Conservation (phyloP, 2,329 filamentous ascomycete genomes). For the Cladosporium velox region DNA sequence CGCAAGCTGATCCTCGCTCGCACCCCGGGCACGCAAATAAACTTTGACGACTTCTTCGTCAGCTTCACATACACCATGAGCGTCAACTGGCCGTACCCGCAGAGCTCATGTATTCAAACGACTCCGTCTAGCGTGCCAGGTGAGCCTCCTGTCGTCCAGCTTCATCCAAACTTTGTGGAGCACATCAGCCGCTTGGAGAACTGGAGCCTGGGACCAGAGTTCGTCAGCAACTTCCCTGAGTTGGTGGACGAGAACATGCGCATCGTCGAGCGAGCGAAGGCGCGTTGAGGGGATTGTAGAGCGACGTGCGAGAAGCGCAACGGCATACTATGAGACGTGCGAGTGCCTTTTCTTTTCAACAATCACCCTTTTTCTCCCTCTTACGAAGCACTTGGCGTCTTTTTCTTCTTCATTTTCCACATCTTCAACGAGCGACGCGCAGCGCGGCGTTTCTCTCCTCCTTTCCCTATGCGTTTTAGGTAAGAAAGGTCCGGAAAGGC, state of each 20-base stretch:
- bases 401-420: too few relatives aligned
- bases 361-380: too few relatives aligned
- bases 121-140: slow-evolving; percentile 34
- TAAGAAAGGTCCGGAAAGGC: too few relatives aligned
- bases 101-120: slow-evolving; percentile 64
- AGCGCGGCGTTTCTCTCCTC: too few relatives aligned
- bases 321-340: background rate
- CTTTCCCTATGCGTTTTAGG: too few relatives aligned
- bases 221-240: slow-evolving; percentile 34
- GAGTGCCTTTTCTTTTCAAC: too few relatives aligned
- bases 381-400: too few relatives aligned
- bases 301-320: background rate
- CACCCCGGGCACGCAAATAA: slow-evolving; percentile 39
- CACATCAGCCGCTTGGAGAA: slow-evolving; percentile 75
- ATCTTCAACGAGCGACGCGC: too few relatives aligned
- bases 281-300: background rate
- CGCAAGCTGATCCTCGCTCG: slow-evolving; percentile 58
- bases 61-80: slow-evolving; percentile 75
- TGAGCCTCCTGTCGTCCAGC: slow-evolving; percentile 63
- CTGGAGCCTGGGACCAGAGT: slow-evolving; percentile 71
- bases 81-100: slow-evolving; percentile 83
- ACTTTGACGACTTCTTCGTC: slow-evolving; percentile 81
- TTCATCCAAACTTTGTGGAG: slow-evolving; percentile 84
- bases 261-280: slow-evolving; percentile 26
- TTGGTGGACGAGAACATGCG: slow-evolving; percentile 34